Base-by-base conservation (phyloP, 495 filamentous ascomycete genomes). In the Aspergillus bertholletiae region DNA sequence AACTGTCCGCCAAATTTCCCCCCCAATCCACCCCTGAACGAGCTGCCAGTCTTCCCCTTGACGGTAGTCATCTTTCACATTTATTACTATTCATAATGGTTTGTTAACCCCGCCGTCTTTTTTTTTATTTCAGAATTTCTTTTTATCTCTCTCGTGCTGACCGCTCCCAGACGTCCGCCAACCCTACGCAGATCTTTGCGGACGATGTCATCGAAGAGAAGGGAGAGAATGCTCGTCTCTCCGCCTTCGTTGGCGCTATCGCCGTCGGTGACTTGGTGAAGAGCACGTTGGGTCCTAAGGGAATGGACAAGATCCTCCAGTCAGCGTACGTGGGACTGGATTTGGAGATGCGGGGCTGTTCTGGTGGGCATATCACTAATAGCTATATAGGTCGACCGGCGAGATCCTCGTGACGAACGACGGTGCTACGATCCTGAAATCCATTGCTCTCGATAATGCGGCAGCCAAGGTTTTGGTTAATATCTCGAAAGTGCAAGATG, bases 301-400 rank as follows among this genome's bases (percentile, higher is more conserved):
- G 94, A 62, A 97, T 97, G 95, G 95, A 98, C 77, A 97, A 98
- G 80, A 98, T 98, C 71, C 75, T 97, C 70, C 94, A 97, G 70
- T 97, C 92, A 74, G 95, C 92, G 88, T 96, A 82, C 39, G 83
- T 79, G 24, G 15, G 24, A 21, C 26, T 30, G 26, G 26, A 44
- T 49, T 46, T 18, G 28, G 27, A 44, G 18, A 54, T 55, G 46
- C 51, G 62, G 62, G 59, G 59, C 56, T 62, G 22, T 49, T 46
- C 24, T 43, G 32, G 53, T 40, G 21, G 28, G 49, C 58, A 60
- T 56, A 5, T 27, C 18, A 49, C 37, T 55, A 51, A 48, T 28
- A 34, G 47, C 11, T 11, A 23, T 45, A 41, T 57, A 96, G 92
- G 20, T 97, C 95, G 28, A 97, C 94, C 9, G 89, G 90, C 60